Evolutionary conservation across 1,284 basidiomycete genomes (phyloP).

Genomic region (Termitomyces sp.): DNA sequence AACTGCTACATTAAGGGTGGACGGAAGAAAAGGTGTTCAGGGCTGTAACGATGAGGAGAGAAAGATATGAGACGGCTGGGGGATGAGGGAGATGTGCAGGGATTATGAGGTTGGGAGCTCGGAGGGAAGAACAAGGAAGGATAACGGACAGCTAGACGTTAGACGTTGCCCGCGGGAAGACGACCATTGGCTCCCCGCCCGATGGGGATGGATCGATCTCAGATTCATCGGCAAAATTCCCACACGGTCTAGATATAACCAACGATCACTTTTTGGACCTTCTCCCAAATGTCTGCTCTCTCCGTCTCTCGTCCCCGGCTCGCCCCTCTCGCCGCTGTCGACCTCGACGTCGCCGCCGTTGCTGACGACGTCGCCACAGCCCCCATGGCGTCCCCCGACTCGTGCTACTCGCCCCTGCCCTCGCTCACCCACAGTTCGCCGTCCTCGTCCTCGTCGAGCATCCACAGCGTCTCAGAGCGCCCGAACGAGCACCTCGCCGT

Average conservation of each 20-base stretch:
- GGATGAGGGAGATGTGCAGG: neutral
- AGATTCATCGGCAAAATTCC: slow-evolving; percentile 15
- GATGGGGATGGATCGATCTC: slow-evolving; percentile 15
- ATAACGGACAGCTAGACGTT: neutral
- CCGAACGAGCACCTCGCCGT: slow-evolving; percentile 74
- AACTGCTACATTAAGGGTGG: neutral
- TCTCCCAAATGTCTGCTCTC: slow-evolving; percentile 20
- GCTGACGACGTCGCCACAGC: neutral
- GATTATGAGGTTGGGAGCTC: no score
- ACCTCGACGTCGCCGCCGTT: neutral
- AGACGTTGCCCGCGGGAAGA: neutral
- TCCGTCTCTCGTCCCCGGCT: slow-evolving; percentile 10
- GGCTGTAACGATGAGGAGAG: neutral
- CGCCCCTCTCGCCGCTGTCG: neutral
- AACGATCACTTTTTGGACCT: slow-evolving; percentile 10
- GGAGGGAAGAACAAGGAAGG: neutral
- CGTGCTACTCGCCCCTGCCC: slow-evolving; percentile 21
- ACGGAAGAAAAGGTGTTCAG: neutral
- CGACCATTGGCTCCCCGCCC: slow-evolving; percentile 8
- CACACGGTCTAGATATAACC: slow-evolving; percentile 18
- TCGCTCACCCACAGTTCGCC: slow-evolving; percentile 22
- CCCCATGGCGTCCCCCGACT: slow-evolving; percentile 17
- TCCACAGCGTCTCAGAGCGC: slow-evolving; percentile 25
- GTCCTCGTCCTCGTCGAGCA: slow-evolving; percentile 25
- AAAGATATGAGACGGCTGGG: neutral